These are phyloP conservation scores for Sutorius eximius DNA, from an alignment of 1,284 basidiomycete species.

Conservation along the genomic window DNA sequence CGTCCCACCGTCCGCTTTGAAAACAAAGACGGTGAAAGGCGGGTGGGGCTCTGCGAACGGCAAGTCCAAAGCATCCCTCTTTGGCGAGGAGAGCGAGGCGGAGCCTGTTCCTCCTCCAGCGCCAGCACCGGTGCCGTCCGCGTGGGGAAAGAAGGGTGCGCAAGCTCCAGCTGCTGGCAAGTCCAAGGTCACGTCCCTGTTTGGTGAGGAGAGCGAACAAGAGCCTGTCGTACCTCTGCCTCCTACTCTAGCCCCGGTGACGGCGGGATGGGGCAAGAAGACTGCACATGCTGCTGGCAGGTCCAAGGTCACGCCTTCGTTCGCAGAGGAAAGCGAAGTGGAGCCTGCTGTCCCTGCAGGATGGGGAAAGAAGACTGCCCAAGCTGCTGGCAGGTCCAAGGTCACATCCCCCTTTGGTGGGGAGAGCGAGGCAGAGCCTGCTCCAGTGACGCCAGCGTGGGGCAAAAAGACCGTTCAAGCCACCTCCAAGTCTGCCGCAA, in stretches of 20 bases:
- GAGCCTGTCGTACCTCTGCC: constrained; percentile 2
- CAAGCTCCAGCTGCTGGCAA: background rate
- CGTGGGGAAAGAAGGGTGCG: constrained; percentile 16
- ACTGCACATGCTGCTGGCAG: constrained; percentile 3
- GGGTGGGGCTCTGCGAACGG: constrained; percentile 19
- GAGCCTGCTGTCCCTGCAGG: no score
- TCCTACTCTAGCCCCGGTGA: background rate
- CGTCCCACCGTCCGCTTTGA: constrained; percentile 11
- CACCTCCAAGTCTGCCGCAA: constrained; percentile 2
- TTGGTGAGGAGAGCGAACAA: constrained; percentile 14
- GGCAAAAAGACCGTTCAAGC: constrained; percentile 15
- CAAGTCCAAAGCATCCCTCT: constrained; percentile 10
- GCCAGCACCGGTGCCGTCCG: constrained; percentile 1
- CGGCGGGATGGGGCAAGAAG: constrained; percentile 19
- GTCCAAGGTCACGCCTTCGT: background rate
- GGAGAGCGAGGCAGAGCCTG: constrained; percentile 13
- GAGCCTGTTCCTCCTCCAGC: background rate
- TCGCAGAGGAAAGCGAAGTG: no score
- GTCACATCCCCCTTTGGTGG: constrained; percentile 1
- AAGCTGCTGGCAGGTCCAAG: no score
- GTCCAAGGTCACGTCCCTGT: constrained; percentile 8
- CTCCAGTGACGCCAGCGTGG: constrained; percentile 8
- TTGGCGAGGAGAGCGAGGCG: constrained; percentile 13
- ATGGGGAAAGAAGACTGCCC: no score
- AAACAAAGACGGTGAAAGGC: constrained; percentile 12